Conservation (phyloP, 2,329 filamentous ascomycete species). For the Penicillium sp. region DNA sequence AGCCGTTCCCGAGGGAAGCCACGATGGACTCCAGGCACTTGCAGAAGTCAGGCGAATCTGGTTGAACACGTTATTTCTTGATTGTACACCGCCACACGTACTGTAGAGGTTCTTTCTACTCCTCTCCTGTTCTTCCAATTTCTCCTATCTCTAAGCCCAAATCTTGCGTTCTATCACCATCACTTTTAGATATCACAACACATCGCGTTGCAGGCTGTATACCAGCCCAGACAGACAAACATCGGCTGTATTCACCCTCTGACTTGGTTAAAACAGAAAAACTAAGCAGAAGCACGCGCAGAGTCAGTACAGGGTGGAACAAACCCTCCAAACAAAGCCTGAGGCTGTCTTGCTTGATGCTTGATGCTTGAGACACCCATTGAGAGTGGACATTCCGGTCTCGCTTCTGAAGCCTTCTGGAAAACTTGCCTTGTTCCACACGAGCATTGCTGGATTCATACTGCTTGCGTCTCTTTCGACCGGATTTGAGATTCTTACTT, state of each 20-base stretch:
- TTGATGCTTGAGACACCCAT: constrained; percentile 14
- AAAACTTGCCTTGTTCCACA: constrained; percentile 24
- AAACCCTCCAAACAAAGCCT: constrained; percentile 28
- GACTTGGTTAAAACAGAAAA: neutral
- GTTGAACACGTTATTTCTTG: neutral
- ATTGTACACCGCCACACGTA: constrained; percentile 18
- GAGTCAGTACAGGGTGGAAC: constrained; percentile 7
- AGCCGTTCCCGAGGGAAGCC: constrained; percentile 4
- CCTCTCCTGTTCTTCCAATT: neutral
- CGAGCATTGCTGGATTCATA: constrained; percentile 14
- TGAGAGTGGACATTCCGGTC: constrained; percentile 9
- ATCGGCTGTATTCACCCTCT: constrained; percentile 20
- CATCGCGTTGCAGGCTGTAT: neutral
- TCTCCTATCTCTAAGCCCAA: neutral
- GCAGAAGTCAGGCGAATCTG: neutral
- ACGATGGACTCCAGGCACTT: neutral
- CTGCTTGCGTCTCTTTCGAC: constrained; percentile 8
- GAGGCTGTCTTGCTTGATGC: constrained; percentile 22
- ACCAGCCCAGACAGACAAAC: constrained; percentile 22
- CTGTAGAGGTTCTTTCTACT: neutral
- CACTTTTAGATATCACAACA: neutral
- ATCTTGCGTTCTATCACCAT: neutral
- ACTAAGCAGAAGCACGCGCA: constrained; percentile 2
- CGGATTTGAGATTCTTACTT: neutral
- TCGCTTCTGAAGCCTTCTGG: constrained; percentile 27